These are phyloP conservation scores for Sporothrix euskadiensis DNA, from an alignment of 2,329 filamentous ascomycete species.

Conservation along the genomic window DNA sequence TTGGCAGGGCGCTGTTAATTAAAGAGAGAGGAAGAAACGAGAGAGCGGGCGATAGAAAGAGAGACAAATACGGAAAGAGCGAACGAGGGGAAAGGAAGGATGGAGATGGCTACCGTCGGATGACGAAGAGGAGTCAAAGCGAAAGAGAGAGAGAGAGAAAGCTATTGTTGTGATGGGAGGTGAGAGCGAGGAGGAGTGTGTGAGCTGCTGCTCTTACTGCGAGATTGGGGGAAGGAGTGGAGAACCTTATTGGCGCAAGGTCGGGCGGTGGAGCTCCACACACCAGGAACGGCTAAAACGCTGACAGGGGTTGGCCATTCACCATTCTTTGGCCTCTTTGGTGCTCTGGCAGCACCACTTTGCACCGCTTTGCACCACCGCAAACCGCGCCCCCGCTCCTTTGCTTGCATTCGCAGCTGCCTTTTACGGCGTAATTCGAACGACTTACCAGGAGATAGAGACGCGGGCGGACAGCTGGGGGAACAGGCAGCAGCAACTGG, in stretches of 20 bases:
- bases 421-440: constrained; percentile 21
- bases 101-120: constrained; percentile 14
- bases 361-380: not conserved
- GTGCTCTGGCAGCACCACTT: too few species aligned
- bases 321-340: not conserved
- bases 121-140: constrained; percentile 2
- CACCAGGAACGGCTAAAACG: constrained; percentile 18
- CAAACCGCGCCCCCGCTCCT: constrained; percentile 4
- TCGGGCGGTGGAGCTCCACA: constrained; percentile 14
- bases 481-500: not conserved
- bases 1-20: not conserved
- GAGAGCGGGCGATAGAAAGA: not conserved
- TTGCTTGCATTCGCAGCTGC: constrained; percentile 11
- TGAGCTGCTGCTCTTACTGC: constrained; percentile 29
- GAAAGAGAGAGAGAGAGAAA: not conserved
- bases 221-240: not conserved
- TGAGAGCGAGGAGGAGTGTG: not conserved
- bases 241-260: not conserved
- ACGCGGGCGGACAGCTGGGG: not conserved
- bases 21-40: not conserved
- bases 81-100: not conserved
- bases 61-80: not conserved
- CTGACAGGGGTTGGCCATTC: constrained; percentile 1
- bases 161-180: constrained; percentile 12
- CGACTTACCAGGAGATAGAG: not conserved